Base-by-base conservation (phyloP, 108 stramenopile species). In the Pseudonitzschia multistriata region DNA sequence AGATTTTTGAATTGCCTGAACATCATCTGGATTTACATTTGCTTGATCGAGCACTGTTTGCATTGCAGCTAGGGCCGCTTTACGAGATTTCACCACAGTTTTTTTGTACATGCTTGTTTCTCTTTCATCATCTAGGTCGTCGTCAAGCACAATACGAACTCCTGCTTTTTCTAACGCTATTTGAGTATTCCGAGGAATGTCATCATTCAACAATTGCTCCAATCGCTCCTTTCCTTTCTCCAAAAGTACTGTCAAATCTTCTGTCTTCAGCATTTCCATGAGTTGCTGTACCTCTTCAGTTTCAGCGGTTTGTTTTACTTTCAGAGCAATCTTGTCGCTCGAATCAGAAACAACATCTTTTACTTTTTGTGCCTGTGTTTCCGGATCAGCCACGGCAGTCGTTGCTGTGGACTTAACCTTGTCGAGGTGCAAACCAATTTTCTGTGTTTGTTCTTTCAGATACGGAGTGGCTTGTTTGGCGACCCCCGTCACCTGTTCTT, bases 241-340 rank as follows among this genome's bases (percentile, higher is more conserved):
- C 27, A 94, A 70, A 22, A 94, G 42, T 1, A 78, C 78, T 8
- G 88, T 88, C 61, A 94, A 71, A 64, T 91, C 87, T 62, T 94
- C 90, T 68, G 89, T 87, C 57, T 89, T 89, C 27, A 94, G 71
- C 87, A 94, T 90, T 63, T 72, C 56, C 48, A 88, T 74, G 24
- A 94, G 55, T 74, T 86, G 78, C 49, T 85, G 73, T 22, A 90
- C 67, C 69, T 90, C 79, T 27, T 85, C 45, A 39, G 80, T 77
- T 21, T 71, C 76, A 34, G 73, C 62, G 0, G 63, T 70, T 21
- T 65, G 27, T 40, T 62, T 79, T 29, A 74, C 74, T 65, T 77
- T 61, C 5, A n/a, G 28, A 3, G 66, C 54, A 49, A 74, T 72
- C 37, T 45, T 52, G 10, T 68, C 50, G 0, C 66, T 39, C 7